These are phyloP conservation scores for Lecanicillium sp. DNA, from an alignment of 2,329 filamentous ascomycete species.

Conservation along the genomic window DNA sequence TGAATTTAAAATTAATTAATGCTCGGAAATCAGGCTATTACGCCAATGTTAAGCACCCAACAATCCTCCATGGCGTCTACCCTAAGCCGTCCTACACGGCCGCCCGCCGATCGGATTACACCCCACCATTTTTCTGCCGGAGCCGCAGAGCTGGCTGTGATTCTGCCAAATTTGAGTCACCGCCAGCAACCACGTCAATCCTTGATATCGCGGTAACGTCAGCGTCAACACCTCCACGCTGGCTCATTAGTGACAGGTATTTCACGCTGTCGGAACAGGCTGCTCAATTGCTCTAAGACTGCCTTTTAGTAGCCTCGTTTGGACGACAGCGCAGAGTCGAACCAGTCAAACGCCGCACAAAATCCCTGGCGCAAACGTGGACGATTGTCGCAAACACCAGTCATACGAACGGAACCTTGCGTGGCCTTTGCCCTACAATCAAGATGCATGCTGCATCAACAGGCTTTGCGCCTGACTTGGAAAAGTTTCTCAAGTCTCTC, in stretches of 20 bases:
- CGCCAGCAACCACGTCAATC: not conserved
- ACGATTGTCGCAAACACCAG: not conserved
- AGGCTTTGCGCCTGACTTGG: conserved; percentile 59
- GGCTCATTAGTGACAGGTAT: not conserved
- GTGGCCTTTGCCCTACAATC: not conserved
- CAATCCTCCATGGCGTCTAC: too few species aligned
- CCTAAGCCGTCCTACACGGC: too few species aligned
- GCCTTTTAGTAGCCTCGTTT: not conserved
- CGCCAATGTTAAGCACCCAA: too few species aligned
- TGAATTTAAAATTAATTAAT: too few species aligned
- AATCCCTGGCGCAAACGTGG: not conserved
- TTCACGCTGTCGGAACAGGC: not conserved
- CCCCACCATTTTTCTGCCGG: too few species aligned
- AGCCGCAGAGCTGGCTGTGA: too few species aligned
- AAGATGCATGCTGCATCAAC: conserved; percentile 26
- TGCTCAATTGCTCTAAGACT: not conserved
- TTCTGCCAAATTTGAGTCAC: conserved; percentile 7
- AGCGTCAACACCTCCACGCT: not conserved
- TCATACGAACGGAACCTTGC: not conserved
- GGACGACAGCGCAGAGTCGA: not conserved
- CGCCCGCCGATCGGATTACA: too few species aligned
- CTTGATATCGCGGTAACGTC: not conserved
- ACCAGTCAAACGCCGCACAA: not conserved
- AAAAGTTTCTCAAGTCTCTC: conserved; percentile 70
- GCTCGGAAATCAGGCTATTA: too few species aligned